These are phyloP conservation scores for Telopea speciosissima DNA, from an alignment of 177 flowering plant species.

Conservation along the genomic window DNA sequence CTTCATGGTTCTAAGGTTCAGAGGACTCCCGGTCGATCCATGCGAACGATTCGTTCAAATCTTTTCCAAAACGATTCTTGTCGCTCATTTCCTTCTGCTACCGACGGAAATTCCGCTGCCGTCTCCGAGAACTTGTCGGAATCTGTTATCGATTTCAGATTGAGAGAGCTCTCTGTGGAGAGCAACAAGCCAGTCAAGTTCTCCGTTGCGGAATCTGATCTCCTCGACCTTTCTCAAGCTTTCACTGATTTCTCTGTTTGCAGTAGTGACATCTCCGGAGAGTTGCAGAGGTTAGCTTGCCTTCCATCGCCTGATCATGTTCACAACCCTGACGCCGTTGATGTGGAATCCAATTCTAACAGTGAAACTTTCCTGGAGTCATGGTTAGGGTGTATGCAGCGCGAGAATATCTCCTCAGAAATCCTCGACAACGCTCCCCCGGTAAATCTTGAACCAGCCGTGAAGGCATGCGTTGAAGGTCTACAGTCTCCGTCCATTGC, in stretches of 20 bases:
- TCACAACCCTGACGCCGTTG: not conserved
- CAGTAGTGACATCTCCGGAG: constrained; percentile 93
- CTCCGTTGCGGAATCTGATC: constrained; percentile 20
- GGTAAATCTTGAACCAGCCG: constrained; percentile 74
- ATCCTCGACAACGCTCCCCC: constrained; percentile 68
- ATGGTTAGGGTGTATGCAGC: constrained; percentile 45
- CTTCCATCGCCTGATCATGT: constrained; percentile 35
- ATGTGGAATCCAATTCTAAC: constrained; percentile 16
- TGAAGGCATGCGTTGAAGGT: constrained; percentile 60
- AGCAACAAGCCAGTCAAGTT: constrained; percentile 23
- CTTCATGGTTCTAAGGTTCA: constrained; percentile 26
- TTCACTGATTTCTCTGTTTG: constrained; percentile 77
- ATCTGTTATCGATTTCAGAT: constrained; percentile 68
- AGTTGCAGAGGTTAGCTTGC: constrained; percentile 67
- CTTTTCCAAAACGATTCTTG: constrained; percentile 29
- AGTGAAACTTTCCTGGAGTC: constrained; percentile 26
- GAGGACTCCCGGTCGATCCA: constrained; percentile 61
- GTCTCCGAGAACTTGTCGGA: constrained; percentile 68
- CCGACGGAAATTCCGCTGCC: constrained; percentile 16
- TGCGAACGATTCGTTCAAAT: constrained; percentile 81
- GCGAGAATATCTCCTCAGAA: constrained; percentile 66
- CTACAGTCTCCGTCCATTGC: constrained; percentile 53
- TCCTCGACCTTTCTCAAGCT: constrained; percentile 63
- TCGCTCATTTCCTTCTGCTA: constrained; percentile 22
- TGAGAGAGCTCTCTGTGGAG: constrained; percentile 55